Conservation (phyloP, 768 basidiomycete genomes). For the Rhizopogon salebrosus region DNA sequence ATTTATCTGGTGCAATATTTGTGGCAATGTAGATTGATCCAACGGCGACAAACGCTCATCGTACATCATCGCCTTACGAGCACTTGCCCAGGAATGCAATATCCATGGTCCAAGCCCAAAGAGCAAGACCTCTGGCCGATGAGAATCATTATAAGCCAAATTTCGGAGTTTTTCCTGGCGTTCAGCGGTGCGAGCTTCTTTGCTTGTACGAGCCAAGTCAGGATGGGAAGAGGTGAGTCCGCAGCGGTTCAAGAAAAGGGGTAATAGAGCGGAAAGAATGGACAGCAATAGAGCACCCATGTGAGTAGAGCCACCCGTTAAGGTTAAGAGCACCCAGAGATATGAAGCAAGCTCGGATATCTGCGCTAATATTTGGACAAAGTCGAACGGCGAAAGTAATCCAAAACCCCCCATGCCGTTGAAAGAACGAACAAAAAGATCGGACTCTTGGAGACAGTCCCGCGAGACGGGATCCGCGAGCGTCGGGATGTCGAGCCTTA, state of each 20-base stretch:
- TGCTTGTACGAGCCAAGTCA: slow-evolving; percentile 42
- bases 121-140: slow-evolving; percentile 77
- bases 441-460: slow-evolving; percentile 81
- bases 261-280: slow-evolving; percentile 54
- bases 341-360: slow-evolving; percentile 70
- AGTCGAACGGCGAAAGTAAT: slow-evolving; percentile 74
- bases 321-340: slow-evolving; percentile 58
- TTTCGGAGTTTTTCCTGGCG: slow-evolving; percentile 72
- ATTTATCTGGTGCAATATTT: slow-evolving; percentile 49
- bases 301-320: slow-evolving; percentile 51
- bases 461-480: slow-evolving; percentile 67
- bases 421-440: slow-evolving; percentile 80
- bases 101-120: slow-evolving; percentile 88
- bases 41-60: slow-evolving; percentile 41
- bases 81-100: slow-evolving; percentile 66
- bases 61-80: slow-evolving; percentile 54
- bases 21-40: slow-evolving; percentile 37
- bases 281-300: slow-evolving; percentile 56
- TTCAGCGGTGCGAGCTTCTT: slow-evolving; percentile 60
- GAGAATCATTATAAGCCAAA: slow-evolving; percentile 66
- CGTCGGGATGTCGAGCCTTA: slow-evolving; percentile 75
- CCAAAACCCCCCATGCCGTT: slow-evolving; percentile 70
- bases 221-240: slow-evolving; percentile 34
- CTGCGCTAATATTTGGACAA: slow-evolving; percentile 67
- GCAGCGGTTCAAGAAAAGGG: slow-evolving; percentile 52